phyloP scores from a whole-genome alignment of 176 grass and related monocot species.

The Urochloa ruziziensis region DNA sequence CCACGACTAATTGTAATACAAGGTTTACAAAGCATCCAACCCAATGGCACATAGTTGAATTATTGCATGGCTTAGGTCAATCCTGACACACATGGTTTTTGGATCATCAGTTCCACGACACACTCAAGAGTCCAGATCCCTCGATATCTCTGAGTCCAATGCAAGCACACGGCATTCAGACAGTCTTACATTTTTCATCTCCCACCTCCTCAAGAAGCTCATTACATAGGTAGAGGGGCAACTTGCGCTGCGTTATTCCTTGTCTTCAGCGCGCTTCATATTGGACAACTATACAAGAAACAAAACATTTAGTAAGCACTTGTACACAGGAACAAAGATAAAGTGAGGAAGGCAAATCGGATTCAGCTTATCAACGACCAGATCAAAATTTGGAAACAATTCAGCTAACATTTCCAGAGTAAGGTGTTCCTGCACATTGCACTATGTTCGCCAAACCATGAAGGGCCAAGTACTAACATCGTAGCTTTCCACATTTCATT shows the following conservation, averaged over 20 bases:
- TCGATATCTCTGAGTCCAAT: too few species aligned
- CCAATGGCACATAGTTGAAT: too few species aligned
- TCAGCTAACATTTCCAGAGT: neutral
- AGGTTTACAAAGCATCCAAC: too few species aligned
- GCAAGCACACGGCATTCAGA: neutral
- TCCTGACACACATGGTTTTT: too few species aligned
- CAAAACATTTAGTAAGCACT: neutral
- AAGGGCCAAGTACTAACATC: neutral
- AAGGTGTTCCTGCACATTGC: neutral
- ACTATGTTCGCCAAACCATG: neutral
- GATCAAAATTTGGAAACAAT: neutral
- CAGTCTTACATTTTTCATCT: neutral
- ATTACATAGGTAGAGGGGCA: neutral
- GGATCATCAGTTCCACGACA: too few species aligned
- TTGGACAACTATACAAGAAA: conserved; percentile 35
- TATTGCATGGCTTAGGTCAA: too few species aligned
- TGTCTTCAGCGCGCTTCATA: conserved; percentile 46
- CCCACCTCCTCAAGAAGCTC: neutral
- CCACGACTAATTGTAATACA: neutral
- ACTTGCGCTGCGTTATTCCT: neutral
- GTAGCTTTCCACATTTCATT: neutral
- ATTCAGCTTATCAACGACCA: neutral
- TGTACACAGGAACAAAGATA: neutral
- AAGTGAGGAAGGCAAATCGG: neutral
- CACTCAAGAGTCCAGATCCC: too few species aligned